Base-by-base conservation (phyloP, 371 early-diverging fungal genomes). In the Mortierella sp. region DNA sequence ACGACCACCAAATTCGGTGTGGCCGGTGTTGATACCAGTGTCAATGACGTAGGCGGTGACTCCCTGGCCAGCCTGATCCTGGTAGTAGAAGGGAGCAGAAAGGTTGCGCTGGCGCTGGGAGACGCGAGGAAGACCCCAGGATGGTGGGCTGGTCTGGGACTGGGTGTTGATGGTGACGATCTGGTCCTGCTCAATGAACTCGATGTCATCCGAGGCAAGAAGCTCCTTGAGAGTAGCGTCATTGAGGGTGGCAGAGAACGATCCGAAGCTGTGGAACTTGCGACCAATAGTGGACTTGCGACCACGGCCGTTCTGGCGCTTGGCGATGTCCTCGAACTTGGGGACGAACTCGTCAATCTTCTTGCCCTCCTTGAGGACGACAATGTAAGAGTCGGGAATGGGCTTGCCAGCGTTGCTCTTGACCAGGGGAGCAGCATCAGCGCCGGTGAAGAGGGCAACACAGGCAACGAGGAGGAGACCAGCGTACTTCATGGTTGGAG, bases 41-140 rank as follows among this genome's bases (percentile, higher is more conserved):
- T 88, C 87, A 19, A 87, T 72, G 22, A 87, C 81, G 64, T 84
- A 80, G 12, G 81, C 85, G 24, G 63, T 63, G 31, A 85, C 84
- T 29, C 81, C 83, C 12, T 59, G 25, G 1, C 88, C 88, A 19
- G 77, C 81, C 34, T 58, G 27, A 40, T 70, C 60, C 24, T 59
- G 74, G 70, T 74, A 82, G 54, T 34, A 51, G 58, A 74, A 82
- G 16, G 56, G 58, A 19, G 69, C 46, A 1, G 24, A 7, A n/a
- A 37, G 24, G 78, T 84, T 83, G 60, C 54, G 62, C 12, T 70
- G 49, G 37, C 79, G 83, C 48, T 84, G 82, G 17, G 78, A 80
- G 41, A 88, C 81, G 54, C 88, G 78, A 7, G 83, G 71, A 9
- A 88, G 50, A 19, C 88, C 88, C 88, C 90, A 89, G 48, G 70